Evolutionary conservation across 495 filamentous ascomycete species (phyloP).

Genomic region (Schizothecium vesticola): DNA sequence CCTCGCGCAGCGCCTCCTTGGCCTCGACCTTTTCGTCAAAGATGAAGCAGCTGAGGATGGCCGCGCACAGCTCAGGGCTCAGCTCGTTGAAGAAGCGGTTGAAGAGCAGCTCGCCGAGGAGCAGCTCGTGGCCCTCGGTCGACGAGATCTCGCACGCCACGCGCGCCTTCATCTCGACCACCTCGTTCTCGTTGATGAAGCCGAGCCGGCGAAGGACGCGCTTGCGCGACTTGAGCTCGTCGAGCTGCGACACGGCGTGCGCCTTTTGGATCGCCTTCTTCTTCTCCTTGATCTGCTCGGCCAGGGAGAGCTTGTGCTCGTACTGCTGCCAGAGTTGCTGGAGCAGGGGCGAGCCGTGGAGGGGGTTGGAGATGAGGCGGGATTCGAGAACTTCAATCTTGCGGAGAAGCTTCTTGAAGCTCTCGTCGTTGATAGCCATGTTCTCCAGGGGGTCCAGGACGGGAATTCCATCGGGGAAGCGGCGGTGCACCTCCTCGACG

Average conservation of each 20-base stretch:
- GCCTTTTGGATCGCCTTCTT: slow-evolving; percentile 83
- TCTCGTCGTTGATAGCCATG: slow-evolving; percentile 86
- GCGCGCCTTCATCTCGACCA: slow-evolving; percentile 90
- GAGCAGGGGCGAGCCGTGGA: slow-evolving; percentile 82
- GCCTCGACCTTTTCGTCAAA: slow-evolving; percentile 91
- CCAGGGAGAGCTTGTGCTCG: slow-evolving; percentile 67
- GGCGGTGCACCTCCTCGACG: slow-evolving; percentile 67
- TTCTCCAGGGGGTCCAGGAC: slow-evolving; percentile 88
- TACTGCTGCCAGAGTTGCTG: slow-evolving; percentile 80
- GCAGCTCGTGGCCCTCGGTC: slow-evolving; percentile 77
- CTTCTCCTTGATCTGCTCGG: slow-evolving; percentile 70
- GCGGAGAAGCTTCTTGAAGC: slow-evolving; percentile 85
- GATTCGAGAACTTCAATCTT: slow-evolving; percentile 97
- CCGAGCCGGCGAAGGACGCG: slow-evolving; percentile 92
- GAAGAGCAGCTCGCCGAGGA: slow-evolving; percentile 89
- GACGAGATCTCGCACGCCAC: slow-evolving; percentile 94
- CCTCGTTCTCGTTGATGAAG: slow-evolving; percentile 90
- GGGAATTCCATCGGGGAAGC: slow-evolving; percentile 91
- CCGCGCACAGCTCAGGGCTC: slow-evolving; percentile 76
- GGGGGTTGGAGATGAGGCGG: slow-evolving; percentile 77
- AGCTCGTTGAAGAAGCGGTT: slow-evolving; percentile 98
- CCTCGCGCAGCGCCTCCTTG: slow-evolving; percentile 60
- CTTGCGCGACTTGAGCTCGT: slow-evolving; percentile 93
- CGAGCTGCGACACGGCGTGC: slow-evolving; percentile 80
- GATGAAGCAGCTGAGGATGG: slow-evolving; percentile 85